These are phyloP conservation scores for Endoconidiophora polonica DNA, from an alignment of 2,329 filamentous ascomycete species.

Conservation along the genomic window DNA sequence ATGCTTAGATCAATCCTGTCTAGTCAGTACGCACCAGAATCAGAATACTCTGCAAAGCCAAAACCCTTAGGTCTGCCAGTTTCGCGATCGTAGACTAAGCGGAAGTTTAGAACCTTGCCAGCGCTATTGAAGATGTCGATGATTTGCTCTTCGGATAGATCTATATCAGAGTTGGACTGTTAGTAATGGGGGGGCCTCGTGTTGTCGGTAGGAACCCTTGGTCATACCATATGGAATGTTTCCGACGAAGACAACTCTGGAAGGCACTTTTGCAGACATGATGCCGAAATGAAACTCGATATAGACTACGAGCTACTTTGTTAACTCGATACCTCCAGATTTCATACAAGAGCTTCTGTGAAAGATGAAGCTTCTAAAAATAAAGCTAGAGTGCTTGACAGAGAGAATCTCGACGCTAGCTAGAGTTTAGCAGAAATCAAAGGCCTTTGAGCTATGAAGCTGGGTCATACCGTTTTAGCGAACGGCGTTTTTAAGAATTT, in stretches of 20 bases:
- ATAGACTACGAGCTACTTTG: conserved; percentile 14
- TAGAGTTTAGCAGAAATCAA: no score
- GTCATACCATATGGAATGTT: conserved; percentile 64
- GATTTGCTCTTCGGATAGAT: conserved; percentile 90
- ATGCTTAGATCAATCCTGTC: no score
- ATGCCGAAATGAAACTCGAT: conserved; percentile 16
- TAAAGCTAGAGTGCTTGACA: no score
- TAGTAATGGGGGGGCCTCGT: neutral
- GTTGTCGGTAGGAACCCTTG: neutral
- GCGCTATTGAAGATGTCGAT: conserved; percentile 82
- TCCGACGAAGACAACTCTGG: conserved; percentile 68
- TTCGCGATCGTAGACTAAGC: conserved; percentile 87
- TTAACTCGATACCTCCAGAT: no score
- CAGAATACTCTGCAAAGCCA: conserved; percentile 89
- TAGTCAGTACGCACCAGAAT: conserved; percentile 46
- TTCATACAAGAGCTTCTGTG: no score
- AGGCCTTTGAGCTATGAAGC: no score
- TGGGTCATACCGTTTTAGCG: no score
- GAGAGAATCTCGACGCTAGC: no score
- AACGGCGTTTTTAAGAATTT: no score
- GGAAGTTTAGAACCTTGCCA: conserved; percentile 75
- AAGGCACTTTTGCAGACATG: conserved; percentile 60
- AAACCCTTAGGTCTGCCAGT: conserved; percentile 92
- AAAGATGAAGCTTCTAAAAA: no score
- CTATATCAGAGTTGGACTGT: conserved; percentile 28